These are phyloP conservation scores for Schizopora paradoxa DNA, from an alignment of 1,284 basidiomycete genomes.

Conservation along the genomic window DNA sequence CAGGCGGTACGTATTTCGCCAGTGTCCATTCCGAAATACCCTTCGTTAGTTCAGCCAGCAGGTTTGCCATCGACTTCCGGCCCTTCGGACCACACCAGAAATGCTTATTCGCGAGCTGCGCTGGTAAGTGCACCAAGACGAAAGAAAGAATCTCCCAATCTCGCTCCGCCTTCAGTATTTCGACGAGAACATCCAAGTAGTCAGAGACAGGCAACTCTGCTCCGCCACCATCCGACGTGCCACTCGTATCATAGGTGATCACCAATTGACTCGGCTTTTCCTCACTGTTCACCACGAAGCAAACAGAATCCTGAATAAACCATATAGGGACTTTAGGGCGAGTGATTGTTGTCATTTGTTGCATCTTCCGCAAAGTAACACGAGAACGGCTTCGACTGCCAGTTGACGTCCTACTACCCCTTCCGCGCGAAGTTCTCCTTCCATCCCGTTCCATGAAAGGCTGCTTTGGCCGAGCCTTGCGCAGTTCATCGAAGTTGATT, in stretches of 20 bases:
- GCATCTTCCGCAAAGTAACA: conserved; percentile 30
- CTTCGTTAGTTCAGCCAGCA: conserved; percentile 69
- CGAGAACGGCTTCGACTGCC: conserved; percentile 72
- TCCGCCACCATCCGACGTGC: conserved; percentile 37
- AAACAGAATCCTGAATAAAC: conserved; percentile 70
- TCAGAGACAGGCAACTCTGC: conserved; percentile 74
- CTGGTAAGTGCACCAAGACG: conserved; percentile 85
- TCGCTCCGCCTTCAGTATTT: conserved; percentile 69
- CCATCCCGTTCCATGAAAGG: conserved; percentile 50
- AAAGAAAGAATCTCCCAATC: conserved; percentile 97
- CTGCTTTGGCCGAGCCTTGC: conserved; percentile 42
- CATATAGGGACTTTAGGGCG: conserved; percentile 60
- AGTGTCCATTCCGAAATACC: conserved; percentile 61
- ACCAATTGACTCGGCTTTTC: conserved; percentile 71
- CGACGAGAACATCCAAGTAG: conserved; percentile 67
- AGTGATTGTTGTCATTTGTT: conserved; percentile 26
- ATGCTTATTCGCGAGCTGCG: conserved; percentile 93
- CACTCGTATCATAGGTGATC: conserved; percentile 68
- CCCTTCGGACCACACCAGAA: conserved; percentile 90
- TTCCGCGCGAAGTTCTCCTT: conserved; percentile 53
- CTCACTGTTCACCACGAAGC: conserved; percentile 62
- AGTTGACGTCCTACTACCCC: conserved; percentile 41
- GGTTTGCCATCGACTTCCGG: conserved; percentile 53
- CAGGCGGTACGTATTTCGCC: conserved; percentile 44
- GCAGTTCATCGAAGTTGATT: conserved; percentile 32